These are phyloP conservation scores for Westerdykella aurantiaca DNA, from an alignment of 2,329 filamentous ascomycete species.

Conservation along the genomic window DNA sequence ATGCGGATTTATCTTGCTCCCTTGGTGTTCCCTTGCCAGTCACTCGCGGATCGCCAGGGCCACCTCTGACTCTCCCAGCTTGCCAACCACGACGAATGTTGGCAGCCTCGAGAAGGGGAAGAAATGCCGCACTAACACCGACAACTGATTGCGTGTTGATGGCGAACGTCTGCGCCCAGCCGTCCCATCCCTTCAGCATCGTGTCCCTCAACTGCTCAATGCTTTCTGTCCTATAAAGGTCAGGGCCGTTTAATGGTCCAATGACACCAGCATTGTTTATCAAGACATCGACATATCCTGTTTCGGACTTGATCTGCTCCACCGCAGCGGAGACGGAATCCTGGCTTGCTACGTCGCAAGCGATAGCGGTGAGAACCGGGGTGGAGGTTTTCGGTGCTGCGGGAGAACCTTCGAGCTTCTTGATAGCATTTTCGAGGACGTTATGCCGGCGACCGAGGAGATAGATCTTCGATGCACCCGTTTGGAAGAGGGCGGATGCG, in stretches of 20 bases:
- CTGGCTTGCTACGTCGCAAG: conserved; percentile 41
- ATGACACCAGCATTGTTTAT: conserved; percentile 49
- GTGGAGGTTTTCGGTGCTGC: conserved; percentile 14
- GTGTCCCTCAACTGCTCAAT: conserved; percentile 41
- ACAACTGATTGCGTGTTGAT: conserved; percentile 45
- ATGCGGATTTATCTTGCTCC: conserved; percentile 15
- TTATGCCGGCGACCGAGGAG: conserved; percentile 41
- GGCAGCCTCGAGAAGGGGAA: conserved; percentile 42
- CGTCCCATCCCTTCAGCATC: conserved; percentile 30
- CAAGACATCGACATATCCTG: conserved; percentile 47
- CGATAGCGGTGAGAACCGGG: conserved; percentile 35
- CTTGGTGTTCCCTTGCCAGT: conserved; percentile 21
- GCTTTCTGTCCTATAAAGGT: conserved; percentile 39
- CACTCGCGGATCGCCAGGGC: conserved; percentile 1
- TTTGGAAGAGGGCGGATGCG: conserved; percentile 39
- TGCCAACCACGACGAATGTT: conserved; percentile 41
- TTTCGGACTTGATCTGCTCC: conserved; percentile 38
- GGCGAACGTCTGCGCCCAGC: conserved; percentile 36
- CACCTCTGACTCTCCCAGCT: conserved; percentile 21
- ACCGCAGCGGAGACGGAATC: conserved; percentile 39
- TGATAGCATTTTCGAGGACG: conserved; percentile 38
- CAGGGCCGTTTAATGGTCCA: conserved; percentile 40
- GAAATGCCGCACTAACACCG: conserved; percentile 41
- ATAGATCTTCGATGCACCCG: conserved; percentile 41
- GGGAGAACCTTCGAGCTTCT: conserved; percentile 29